Evolutionary conservation across 148 eudicot genomes (phyloP).

Genomic region (Vaccinium macrocarpon): DNA sequence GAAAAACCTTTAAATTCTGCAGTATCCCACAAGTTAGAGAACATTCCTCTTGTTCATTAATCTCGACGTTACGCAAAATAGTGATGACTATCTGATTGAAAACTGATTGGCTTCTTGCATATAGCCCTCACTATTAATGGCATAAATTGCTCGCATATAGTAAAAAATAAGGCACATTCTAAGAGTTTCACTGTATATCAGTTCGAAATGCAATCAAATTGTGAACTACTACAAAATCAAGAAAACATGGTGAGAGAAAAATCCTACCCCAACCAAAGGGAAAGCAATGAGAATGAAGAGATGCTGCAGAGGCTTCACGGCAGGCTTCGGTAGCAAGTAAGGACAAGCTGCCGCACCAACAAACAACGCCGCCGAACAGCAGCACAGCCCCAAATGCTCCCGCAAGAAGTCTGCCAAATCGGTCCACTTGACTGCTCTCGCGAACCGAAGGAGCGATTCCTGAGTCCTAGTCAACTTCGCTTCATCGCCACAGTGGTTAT

Average conservation of each 20-base stretch:
- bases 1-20: not conserved
- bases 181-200: too few relatives aligned
- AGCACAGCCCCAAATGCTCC: conserved; percentile 79
- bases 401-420: conserved; percentile 70
- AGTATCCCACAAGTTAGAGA: not conserved
- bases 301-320: conserved; percentile 55
- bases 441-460: conserved; percentile 54
- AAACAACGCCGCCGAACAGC: conserved; percentile 64
- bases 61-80: not conserved
- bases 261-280: conserved; percentile 91
- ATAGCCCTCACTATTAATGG: too few relatives aligned
- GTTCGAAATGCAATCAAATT: not conserved
- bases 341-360: conserved; percentile 71
- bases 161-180: too few relatives aligned
- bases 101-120: too few relatives aligned
- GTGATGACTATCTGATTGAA: too few relatives aligned
- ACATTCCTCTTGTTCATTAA: not conserved
- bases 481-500: conserved; percentile 18
- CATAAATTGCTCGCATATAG: too few relatives aligned
- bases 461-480: conserved; percentile 45
- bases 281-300: conserved; percentile 55
- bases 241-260: not conserved
- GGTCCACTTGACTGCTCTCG: conserved; percentile 61
- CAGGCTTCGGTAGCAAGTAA: conserved; percentile 51
- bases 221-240: not conserved